Evolutionary conservation across 805 yeast species (phyloP), one percentile per base, ranked within the genome.

Genomic region (Myxozyma mucilagina): DNA sequence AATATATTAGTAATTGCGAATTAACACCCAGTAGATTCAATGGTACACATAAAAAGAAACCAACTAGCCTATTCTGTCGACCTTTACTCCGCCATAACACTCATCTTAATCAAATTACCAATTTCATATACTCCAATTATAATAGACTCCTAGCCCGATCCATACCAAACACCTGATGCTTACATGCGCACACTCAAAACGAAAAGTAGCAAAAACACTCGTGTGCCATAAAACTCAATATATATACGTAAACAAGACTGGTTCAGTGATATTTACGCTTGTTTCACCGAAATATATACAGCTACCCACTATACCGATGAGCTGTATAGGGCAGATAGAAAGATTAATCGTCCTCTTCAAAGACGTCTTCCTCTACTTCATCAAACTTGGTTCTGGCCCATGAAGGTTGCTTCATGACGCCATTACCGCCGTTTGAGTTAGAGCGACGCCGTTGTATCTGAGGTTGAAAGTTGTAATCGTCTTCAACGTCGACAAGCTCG

Each of bases 371-470:
- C 16, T 66, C 56, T 35, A 53, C 57, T 18, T 55, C 61, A 18
- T 61, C 59, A 44, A 59, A 54, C 54, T 47, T 53, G 45, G 50
- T 32, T 16, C 44, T 10, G 39, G 56, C 61, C 65, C 53, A 64
- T 18, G 67, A 60, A 16, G 66, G 65, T 13, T 64, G 65, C 38
- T 50, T 56, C 54, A 31, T 14, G 13, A 52, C 11, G 32, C 62
- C 60, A 41, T 49, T 56, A 39, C 68, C 63, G 39, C 68, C 65
- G 49, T 66, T 66, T 39, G 70, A 67, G 56, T 67, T 67, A 18
- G 70, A 67, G 44, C 70, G 65, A 35, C 70, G 67, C 36, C 67
- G 69, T 32, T 57, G 64, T 32, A 57, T 47, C 51, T 66, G 64
- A 31, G 63, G 64, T 14, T 68, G 53, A 45, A 60, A 66, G 57